These are phyloP conservation scores for Ascoidea tarda DNA, from an alignment of 805 yeast genomes.

Conservation along the genomic window DNA sequence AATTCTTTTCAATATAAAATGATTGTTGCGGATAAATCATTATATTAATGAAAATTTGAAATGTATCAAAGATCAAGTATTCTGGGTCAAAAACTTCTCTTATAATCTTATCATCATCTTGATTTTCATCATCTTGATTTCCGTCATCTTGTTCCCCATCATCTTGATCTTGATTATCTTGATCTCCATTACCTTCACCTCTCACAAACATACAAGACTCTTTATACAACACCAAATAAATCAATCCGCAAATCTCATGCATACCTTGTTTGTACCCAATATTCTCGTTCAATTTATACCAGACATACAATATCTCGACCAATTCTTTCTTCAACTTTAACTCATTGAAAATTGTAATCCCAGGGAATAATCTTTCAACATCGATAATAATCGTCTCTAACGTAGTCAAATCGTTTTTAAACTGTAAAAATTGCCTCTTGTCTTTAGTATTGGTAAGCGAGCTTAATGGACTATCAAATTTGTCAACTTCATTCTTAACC, in stretches of 20 bases:
- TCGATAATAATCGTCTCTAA: conserved; percentile 9
- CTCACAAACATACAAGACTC: too few species aligned
- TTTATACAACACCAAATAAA: conserved; percentile 24
- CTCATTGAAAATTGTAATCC: conserved; percentile 5
- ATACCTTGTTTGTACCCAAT: conserved; percentile 31
- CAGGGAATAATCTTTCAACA: conserved; percentile 10
- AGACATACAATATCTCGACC: conserved; percentile 6
- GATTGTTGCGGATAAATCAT: conserved; percentile 26
- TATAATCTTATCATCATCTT: conserved; percentile 12
- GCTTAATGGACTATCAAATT: background rate
- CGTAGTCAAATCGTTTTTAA: conserved; percentile 3
- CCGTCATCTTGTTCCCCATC: conserved; percentile 23
- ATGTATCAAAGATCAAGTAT: conserved; percentile 26
- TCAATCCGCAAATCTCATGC: conserved; percentile 35
- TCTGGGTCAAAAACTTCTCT: conserved; percentile 20
- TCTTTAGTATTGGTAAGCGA: background rate
- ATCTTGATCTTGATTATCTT: too few species aligned
- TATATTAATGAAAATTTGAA: conserved; percentile 30
- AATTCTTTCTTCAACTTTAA: conserved; percentile 4
- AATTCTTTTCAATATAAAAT: conserved; percentile 26
- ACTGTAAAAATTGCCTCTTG: too few species aligned
- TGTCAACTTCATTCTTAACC: background rate
- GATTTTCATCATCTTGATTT: conserved; percentile 2
- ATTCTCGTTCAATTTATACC: conserved; percentile 10
- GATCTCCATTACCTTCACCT: too few species aligned